Evolutionary conservation across 192 early-diverging fungal genomes (phyloP), one percentile per base, ranked within the genome.

Genomic region (Funneliformis mosseae): DNA sequence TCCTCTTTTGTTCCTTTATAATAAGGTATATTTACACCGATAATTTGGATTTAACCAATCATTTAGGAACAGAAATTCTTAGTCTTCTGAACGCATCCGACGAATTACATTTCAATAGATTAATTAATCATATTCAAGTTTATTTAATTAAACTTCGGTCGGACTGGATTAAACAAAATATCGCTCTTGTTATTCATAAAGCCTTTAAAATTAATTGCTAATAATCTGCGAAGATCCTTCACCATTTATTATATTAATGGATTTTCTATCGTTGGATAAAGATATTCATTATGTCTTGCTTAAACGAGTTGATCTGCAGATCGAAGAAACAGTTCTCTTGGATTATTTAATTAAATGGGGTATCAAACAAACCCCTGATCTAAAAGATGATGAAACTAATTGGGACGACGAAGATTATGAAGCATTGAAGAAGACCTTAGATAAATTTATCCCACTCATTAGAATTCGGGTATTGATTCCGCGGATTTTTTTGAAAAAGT

Each of bases 401-500:
- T 16, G 25, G 41, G 2, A 18, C 2, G 41, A 43, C 8, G 10
- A 4, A 14, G 70, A 72, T 38, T 46, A 33, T 43, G 42, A 72
- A 28, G 42, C 25, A 38, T 25, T 72, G 12, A 23, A 72, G 70
- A 16, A 39, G 16, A 42, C 10, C 1, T 42, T 72, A 18, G 8
- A 39, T 72, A 11, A 45, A 45, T 72, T 39, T 45, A 42, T 72
- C 6, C 43, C 39, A 9, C 38, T 72, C 9, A 72, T 72, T 25
- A 11, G 70, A 43, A 21, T 45, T 27, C 16, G 7, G 39, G 41
- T 6, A 72, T 72, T 33, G 7, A 21, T 25, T 75, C 74, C 5
- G n/a, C 74, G 0, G 74, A 75, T 59, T 75, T 55, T 75, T 60
- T 18, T 21, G 48, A 38, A 60, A 61, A 75, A 75, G 38, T 75